These are phyloP conservation scores for Chlorencoelia australis DNA, from an alignment of 2,329 filamentous ascomycete species.

Conservation along the genomic window DNA sequence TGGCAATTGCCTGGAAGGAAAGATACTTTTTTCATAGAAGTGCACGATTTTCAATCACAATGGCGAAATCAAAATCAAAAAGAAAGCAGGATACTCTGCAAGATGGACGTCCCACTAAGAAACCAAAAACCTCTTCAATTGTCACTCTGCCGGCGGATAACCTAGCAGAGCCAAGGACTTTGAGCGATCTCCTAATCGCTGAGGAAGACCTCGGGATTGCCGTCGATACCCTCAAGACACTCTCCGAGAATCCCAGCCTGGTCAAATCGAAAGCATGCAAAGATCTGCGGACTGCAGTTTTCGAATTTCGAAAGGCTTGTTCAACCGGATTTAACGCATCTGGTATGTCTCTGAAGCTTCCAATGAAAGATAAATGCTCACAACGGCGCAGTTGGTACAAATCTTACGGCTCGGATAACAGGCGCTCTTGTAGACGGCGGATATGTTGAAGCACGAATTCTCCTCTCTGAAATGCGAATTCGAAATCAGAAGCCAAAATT, in stretches of 20 bases:
- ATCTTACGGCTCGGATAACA: slow-evolving; percentile 56
- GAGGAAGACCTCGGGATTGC: slow-evolving; percentile 61
- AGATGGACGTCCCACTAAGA: slow-evolving; percentile 29
- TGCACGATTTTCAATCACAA: too few relatives aligned
- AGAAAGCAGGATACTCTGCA: slow-evolving; percentile 37
- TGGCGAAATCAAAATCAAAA: slow-evolving; percentile 36
- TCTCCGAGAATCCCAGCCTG: slow-evolving; percentile 47
- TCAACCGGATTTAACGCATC: slow-evolving; percentile 54
- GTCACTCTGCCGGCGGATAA: slow-evolving; percentile 30
- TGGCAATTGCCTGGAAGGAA: too few relatives aligned
- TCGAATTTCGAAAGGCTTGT: slow-evolving; percentile 59
- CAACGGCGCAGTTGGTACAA: slow-evolving; percentile 37
- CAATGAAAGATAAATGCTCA: slow-evolving; percentile 9
- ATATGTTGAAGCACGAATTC: slow-evolving; percentile 52
- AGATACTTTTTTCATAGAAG: too few relatives aligned
- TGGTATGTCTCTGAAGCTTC: slow-evolving; percentile 27
- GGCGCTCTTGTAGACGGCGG: slow-evolving; percentile 55
- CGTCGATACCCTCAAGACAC: slow-evolving; percentile 50
- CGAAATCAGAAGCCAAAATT: slow-evolving; percentile 55
- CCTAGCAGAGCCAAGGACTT: slow-evolving; percentile 36
- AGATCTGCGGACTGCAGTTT: slow-evolving; percentile 55
- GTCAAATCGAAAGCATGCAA: slow-evolving; percentile 62
- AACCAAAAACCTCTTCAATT: slow-evolving; percentile 28
- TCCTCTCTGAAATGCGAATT: slow-evolving; percentile 61
- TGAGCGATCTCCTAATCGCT: slow-evolving; percentile 45